phyloP scores from a whole-genome alignment of 345 rosid genomes.

The Gossypium bickii region DNA sequence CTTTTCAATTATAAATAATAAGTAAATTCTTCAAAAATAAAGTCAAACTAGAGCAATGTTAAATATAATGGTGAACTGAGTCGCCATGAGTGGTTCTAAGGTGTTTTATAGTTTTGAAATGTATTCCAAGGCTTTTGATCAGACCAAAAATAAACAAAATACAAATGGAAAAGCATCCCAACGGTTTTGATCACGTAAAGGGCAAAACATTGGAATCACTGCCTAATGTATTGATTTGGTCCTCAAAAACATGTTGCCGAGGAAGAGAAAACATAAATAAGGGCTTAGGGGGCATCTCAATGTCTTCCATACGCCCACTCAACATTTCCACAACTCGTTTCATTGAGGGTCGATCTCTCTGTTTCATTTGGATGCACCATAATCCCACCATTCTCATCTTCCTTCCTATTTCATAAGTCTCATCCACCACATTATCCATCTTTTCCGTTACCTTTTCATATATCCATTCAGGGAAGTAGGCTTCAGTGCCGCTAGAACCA shows the following conservation, averaged over 20 bases:
- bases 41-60: no score
- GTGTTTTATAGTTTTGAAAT: no score
- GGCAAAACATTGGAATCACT: no score
- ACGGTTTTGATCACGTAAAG: no score
- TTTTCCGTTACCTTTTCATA: constrained; percentile 21
- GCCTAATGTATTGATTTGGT: constrained; percentile 2
- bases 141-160: no score
- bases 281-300: constrained; percentile 35
- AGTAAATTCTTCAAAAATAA: no score
- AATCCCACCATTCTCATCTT: constrained; percentile 30
- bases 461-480: constrained; percentile 29
- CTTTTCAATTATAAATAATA: no score
- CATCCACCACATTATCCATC: background rate
- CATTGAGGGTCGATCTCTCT: constrained; percentile 34
- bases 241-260: background rate
- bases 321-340: constrained; percentile 31
- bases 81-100: no score
- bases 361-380: constrained; percentile 40
- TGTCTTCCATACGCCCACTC: constrained; percentile 13
- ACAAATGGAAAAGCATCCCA: no score
- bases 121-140: no score
- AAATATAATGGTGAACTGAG: no score
- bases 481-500: background rate
- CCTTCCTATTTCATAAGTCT: constrained; percentile 14
- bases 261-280: constrained; percentile 13